These are phyloP conservation scores for Sugiyamaella marilandica DNA, from an alignment of 805 yeast species.

Conservation along the genomic window DNA sequence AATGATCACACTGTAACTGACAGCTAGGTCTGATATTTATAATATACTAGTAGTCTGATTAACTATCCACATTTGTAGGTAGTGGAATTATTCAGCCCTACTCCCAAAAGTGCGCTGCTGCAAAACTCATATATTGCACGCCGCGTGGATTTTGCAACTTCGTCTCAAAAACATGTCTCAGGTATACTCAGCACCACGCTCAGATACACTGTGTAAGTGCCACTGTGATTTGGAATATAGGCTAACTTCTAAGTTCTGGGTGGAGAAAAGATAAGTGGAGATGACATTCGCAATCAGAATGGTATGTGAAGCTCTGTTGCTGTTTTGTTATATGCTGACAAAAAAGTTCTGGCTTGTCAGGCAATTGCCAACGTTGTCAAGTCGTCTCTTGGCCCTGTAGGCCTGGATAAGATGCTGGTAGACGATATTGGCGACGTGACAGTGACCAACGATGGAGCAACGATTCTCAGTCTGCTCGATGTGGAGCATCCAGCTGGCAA, in stretches of 20 bases:
- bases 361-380: constrained; percentile 81
- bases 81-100: background rate
- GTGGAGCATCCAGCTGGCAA: constrained; percentile 99
- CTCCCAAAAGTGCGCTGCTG: background rate
- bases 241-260: constrained; percentile 55
- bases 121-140: background rate
- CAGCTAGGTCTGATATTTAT: too few species aligned
- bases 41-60: too few species aligned
- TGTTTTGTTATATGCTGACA: background rate
- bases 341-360: constrained; percentile 71
- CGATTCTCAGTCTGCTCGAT: constrained; percentile 81
- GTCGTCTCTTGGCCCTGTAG: constrained; percentile 96
- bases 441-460: constrained; percentile 98
- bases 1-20: too few species aligned
- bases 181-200: constrained; percentile 74
- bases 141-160: background rate
- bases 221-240: background rate
- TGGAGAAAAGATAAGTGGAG: constrained; percentile 94
- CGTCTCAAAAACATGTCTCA: constrained; percentile 39
- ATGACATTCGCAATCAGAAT: constrained; percentile 93
- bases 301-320: constrained; percentile 32
- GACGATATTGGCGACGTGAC: constrained; percentile 99
- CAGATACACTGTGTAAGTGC: constrained; percentile 73
- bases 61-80: too few species aligned
- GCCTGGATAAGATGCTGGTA: constrained; percentile 95